Percentiles rank a stretch among this genome's conserved stretches.
These are phyloP conservation scores for Pilasporangium apinafurcum DNA, from an alignment of 352 stramenopile species.

Conservation along the genomic window DNA sequence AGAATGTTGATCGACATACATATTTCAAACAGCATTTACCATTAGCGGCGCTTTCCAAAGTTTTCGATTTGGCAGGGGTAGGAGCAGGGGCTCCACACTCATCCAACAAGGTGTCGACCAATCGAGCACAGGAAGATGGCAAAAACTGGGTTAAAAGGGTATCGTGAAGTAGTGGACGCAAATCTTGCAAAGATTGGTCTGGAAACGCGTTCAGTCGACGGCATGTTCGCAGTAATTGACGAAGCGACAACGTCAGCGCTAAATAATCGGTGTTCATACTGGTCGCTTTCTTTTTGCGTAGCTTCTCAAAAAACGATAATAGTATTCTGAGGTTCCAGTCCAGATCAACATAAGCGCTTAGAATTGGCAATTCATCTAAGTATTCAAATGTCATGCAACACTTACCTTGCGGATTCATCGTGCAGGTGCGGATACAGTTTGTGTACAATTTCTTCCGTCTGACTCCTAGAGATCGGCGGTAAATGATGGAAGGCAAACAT, in stretches of 20 bases:
- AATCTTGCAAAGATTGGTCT: slow-evolving; percentile 45
- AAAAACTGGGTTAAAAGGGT: slow-evolving; percentile 75
- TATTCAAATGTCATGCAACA: background rate
- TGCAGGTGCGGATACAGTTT: slow-evolving; percentile 46
- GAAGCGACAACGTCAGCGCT: slow-evolving; percentile 53
- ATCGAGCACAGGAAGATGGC: slow-evolving; percentile 32
- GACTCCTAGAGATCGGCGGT: slow-evolving; percentile 19
- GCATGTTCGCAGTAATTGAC: slow-evolving; percentile 58
- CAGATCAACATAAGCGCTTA: background rate
- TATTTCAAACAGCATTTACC: background rate
- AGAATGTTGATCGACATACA: too few species aligned
- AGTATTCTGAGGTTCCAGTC: too few species aligned
- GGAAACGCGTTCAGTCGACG: slow-evolving; percentile 68
- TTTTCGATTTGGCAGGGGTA: background rate
- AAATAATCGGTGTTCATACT: slow-evolving; percentile 38
- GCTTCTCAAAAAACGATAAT: slow-evolving; percentile 48
- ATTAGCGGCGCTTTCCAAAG: too few species aligned
- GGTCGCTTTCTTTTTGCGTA: slow-evolving; percentile 27
- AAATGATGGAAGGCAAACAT: slow-evolving; percentile 77
- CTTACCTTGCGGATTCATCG: slow-evolving; percentile 44
- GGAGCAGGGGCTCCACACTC: slow-evolving; percentile 27
- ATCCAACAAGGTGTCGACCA: slow-evolving; percentile 49
- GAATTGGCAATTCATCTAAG: background rate
- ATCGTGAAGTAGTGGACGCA: slow-evolving; percentile 64
- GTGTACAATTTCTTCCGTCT: slow-evolving; percentile 49